Evolutionary conservation across 148 eudicot genomes (phyloP), one percentile per base, ranked within the genome.

Genomic region (Rhododendron henanense): DNA sequence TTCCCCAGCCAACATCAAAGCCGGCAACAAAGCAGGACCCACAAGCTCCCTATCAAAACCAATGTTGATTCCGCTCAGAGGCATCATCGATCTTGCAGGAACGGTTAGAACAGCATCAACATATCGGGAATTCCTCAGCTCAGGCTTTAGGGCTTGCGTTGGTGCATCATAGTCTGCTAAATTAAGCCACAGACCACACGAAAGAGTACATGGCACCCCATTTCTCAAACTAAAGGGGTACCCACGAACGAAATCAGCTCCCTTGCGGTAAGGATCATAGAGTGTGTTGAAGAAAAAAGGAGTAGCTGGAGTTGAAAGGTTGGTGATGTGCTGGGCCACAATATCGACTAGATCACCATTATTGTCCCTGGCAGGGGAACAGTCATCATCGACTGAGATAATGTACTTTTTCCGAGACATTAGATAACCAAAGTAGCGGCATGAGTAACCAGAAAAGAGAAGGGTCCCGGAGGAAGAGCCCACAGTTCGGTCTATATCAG

Each of bases 111-210:
- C 99, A 19, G 98, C 98, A 87, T 96, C 97, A 50, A 96, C 99
- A 87, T 95, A 95, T 75, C 95, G 86, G 47, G 90, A 83, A 82
- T 96, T 96, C 81, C 93, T 93, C 84, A 84, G 88, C 14, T 84
- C 91, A 6, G 96, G 96, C 86, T 96, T 95, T 41, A 96, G 97
- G 87, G 96, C 96, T 88, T 96, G 99, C 37, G 99, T 96, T 4
- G 98, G 99, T 61, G 99, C 99, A 89, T 96, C 99, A 88, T 88
- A 92, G 88, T 96, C 99, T 3, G 99, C 98, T 81, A 96, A 88
- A 83, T 96, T 96, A 48, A 95, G 96, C 99, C 97, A 94, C 44
- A 95, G 90, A 23, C 99, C 99, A 89, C 95, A 95, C 31, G 99
- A 96, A 6, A 96, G 89, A 78, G 93, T 97, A 88, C 98, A 96